Evolutionary conservation across 805 yeast genomes (phyloP), one percentile per base, ranked within the genome.

Genomic region (Cyberlindnera saturnus): DNA sequence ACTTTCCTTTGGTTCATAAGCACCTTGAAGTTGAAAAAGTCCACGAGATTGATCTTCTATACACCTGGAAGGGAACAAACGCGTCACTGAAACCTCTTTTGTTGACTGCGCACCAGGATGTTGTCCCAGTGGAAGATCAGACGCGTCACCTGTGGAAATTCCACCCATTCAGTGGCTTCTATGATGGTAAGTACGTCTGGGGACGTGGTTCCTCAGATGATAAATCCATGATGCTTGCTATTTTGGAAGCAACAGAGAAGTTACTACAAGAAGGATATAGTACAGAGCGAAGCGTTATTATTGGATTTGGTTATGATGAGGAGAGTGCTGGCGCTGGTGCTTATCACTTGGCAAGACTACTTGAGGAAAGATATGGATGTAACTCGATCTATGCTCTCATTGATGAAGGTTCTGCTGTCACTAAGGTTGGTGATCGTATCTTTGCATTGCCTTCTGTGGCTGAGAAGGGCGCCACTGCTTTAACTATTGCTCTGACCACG

Each of bases 141-240:
- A 78, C 88, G 1, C 60, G 70, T 34, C 66, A 63, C 23, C 64
- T 73, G 39, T 87, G 96, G 95, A 66, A 64, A 1, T 70, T 75
- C 53, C 80, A 79, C 6, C 95, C 96, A 3, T 84, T 78, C 47
- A 59, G 71, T 18, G 88, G 84, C 11, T 67, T 72, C 53, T 84
- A 66, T 54, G 95, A 86, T 53, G 88, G 87, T 5, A 51, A 57
- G 33, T 56, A 55, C 2, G 55, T 87, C 5, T 84, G 78, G 73
- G 96, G 95, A 3, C 71, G 95, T 51, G 95, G 96, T 31, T 61
- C 85, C 2, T 58, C 71, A 23, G 96, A 87, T 61, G 81, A 87
- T 57, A 87, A 87, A 60, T 81, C 80, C 55, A 63, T 79, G 28
- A 63, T 87, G 38, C 67, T 82, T 45, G 83, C 79, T 1, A 71